Conservation (phyloP, 805 yeast genomes). For the Saccharomycopsis sp. region DNA sequence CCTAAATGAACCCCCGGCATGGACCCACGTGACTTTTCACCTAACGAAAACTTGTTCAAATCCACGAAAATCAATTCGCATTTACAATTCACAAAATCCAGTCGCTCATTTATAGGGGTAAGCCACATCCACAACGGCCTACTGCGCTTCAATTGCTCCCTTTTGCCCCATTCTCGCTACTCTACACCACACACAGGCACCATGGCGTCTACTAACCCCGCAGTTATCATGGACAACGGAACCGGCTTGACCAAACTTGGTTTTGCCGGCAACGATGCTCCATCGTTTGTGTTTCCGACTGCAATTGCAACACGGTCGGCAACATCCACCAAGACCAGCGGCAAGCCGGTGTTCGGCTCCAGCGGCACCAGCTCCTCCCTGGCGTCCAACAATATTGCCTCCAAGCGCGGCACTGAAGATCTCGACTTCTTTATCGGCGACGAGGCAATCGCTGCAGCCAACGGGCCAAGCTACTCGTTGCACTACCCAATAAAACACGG, state of each 20-base stretch:
- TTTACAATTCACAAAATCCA: no score
- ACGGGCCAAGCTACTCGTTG: slow-evolving; percentile 80
- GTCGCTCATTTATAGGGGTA: no score
- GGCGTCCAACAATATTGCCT: slow-evolving; percentile 26
- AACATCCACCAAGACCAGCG: slow-evolving; percentile 32
- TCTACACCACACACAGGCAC: no score
- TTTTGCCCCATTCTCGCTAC: no score
- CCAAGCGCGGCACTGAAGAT: slow-evolving; percentile 77
- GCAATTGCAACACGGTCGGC: slow-evolving; percentile 57
- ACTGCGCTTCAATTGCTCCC: no score
- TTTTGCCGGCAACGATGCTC: slow-evolving; percentile 97
- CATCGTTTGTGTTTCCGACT: slow-evolving; percentile 95
- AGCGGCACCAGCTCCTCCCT: slow-evolving; percentile 7
- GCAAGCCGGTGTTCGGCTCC: slow-evolving; percentile 21
- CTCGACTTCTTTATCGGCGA: slow-evolving; percentile 93
- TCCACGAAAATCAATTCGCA: no score
- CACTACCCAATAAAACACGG: slow-evolving; percentile 95
- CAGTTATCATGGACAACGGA: slow-evolving; percentile 47
- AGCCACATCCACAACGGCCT: no score
- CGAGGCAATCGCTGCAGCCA: slow-evolving; percentile 88
- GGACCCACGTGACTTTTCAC: no score
- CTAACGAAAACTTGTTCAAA: no score
- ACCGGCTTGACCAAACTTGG: slow-evolving; percentile 97
- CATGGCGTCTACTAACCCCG: slow-evolving; percentile 20
- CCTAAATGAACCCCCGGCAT: no score